Conservation (phyloP, 345 rosid species). For the Litchi chinensis region DNA sequence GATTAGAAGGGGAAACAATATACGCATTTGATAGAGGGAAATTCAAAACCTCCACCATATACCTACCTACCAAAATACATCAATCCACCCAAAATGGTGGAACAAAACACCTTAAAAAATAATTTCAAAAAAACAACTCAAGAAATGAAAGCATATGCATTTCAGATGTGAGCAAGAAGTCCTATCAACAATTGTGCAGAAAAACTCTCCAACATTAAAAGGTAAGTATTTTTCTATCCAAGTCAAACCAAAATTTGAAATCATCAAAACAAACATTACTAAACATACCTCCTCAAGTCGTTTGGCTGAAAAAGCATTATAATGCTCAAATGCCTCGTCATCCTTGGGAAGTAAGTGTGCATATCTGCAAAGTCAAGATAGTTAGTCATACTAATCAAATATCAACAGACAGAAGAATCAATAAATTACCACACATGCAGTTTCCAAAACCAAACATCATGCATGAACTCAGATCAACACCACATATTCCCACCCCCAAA, state of each 20-base stretch:
- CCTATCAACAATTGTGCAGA: not conserved
- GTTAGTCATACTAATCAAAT: not conserved
- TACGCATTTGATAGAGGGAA: not conserved
- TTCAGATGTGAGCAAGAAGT: not conserved
- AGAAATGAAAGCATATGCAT: not conserved
- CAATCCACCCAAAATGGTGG: not conserved
- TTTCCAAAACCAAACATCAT: not conserved
- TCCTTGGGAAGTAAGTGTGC: conserved; percentile 93
- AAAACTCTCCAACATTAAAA: not conserved
- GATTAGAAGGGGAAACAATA: not conserved
- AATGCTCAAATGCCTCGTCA: conserved; percentile 86
- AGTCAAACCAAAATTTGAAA: not conserved
- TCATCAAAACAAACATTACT: not conserved
- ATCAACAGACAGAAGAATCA: conserved; percentile 7
- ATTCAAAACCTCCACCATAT: conserved; percentile 5
- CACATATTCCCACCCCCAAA: too few relatives aligned
- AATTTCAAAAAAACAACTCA: too few relatives aligned
- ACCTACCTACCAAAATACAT: conserved; percentile 5
- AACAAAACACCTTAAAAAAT: not conserved
- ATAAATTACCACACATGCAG: not conserved
- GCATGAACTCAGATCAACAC: too few relatives aligned
- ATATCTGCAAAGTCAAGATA: conserved; percentile 52
- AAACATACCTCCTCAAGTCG: conserved; percentile 85
- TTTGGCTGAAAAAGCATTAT: conserved; percentile 63
- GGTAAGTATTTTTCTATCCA: not conserved